Evolutionary conservation across 208 protist species (phyloP).

Genomic region (Trypanosoma caninum): DNA sequence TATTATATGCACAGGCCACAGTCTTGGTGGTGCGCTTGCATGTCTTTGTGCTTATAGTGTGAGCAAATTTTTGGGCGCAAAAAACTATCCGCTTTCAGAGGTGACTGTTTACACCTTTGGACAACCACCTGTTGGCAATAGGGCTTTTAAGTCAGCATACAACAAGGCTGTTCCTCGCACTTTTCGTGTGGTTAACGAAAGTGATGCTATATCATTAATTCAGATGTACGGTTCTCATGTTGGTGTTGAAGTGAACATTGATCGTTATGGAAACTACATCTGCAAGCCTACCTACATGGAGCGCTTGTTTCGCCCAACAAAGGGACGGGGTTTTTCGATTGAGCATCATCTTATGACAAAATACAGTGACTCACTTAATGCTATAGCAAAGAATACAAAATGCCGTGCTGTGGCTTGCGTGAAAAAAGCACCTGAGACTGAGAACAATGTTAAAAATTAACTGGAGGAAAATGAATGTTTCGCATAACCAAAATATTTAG

Average conservation of each 20-base stretch:
- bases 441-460: not conserved
- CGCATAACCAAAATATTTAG: not conserved
- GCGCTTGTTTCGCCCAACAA: constrained; percentile 71
- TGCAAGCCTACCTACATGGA: constrained; percentile 88
- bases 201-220: constrained; percentile 71
- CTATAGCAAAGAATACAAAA: constrained; percentile 38
- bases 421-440: constrained; percentile 13
- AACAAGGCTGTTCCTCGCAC: constrained; percentile 77
- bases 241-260: constrained; percentile 85
- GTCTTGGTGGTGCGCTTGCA: constrained; percentile 85
- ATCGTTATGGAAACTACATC: constrained; percentile 89
- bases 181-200: constrained; percentile 89
- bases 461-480: not conserved
- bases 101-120: constrained; percentile 91
- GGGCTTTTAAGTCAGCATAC: constrained; percentile 62
- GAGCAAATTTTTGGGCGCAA: constrained; percentile 31
- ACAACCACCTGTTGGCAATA: constrained; percentile 83
- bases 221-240: constrained; percentile 71
- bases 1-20: constrained; percentile 86
- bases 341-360: constrained; percentile 71
- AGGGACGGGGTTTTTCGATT: constrained; percentile 52
- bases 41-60: constrained; percentile 85
- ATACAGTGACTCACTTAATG: constrained; percentile 70
- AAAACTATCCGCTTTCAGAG: constrained; percentile 66
- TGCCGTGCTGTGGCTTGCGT: constrained; percentile 38